phyloP scores from a whole-genome alignment of 2,329 filamentous ascomycete species.

The Aspergillaceae sp. region DNA sequence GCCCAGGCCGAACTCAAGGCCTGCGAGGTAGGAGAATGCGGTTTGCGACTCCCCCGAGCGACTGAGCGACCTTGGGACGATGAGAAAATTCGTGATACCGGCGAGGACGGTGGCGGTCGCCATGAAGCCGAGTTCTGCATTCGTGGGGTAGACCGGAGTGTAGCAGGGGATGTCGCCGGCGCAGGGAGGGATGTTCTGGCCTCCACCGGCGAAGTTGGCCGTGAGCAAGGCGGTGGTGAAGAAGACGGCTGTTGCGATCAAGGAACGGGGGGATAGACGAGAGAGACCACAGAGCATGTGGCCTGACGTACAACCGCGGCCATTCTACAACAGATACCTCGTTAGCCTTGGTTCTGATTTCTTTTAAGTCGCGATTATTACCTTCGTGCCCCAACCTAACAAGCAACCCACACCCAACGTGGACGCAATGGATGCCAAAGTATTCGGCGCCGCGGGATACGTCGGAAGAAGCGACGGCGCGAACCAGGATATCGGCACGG shows the following conservation, averaged over 20 bases:
- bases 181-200: slow-evolving; percentile 35
- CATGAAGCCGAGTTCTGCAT: slow-evolving; percentile 27
- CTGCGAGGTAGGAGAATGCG: slow-evolving; percentile 38
- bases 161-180: slow-evolving; percentile 37
- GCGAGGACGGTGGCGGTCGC: slow-evolving; percentile 21
- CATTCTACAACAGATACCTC: slow-evolving; percentile 26
- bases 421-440: slow-evolving; percentile 26
- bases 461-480: slow-evolving; percentile 38
- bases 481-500: slow-evolving; percentile 33
- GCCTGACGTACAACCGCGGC: slow-evolving; percentile 46
- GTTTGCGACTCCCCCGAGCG: slow-evolving; percentile 25
- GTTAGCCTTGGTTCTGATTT: neutral
- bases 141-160: slow-evolving; percentile 36
- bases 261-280: slow-evolving; percentile 42
- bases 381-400: slow-evolving; percentile 47
- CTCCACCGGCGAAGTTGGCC: slow-evolving; percentile 26
- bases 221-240: slow-evolving; percentile 38
- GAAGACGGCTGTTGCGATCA: slow-evolving; percentile 40
- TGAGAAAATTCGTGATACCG: slow-evolving; percentile 23
- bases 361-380: slow-evolving; percentile 10
- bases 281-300: slow-evolving; percentile 49
- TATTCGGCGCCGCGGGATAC: slow-evolving; percentile 31
- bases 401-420: slow-evolving; percentile 37
- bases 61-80: slow-evolving; percentile 23
- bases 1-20: slow-evolving; percentile 44